Evolutionary conservation across 345 rosid genomes (phyloP), one percentile per base, ranked within the genome.

Genomic region (Brassica cretica): DNA sequence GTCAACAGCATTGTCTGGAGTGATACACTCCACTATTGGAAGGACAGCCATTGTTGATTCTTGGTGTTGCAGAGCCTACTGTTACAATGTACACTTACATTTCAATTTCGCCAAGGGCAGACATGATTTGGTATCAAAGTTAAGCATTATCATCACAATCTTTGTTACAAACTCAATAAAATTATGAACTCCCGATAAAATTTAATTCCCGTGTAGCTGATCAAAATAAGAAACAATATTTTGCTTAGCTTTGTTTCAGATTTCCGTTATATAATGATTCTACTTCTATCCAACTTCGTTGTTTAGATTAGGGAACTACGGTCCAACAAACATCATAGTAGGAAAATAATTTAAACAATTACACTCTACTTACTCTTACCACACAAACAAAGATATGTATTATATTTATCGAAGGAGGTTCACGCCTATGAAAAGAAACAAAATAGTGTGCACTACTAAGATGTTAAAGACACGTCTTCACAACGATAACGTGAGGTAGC

Each of bases 61-160:
- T 37, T 39, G 46, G 46, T 39, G 46, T 92, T 60, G 98, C 98
- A 49, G 98, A 94, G 85, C 98, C 97, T 61, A 94, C 97, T 51
- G 97, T 94, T 10, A 87, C 91, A 49, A 92, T 94, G 98, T 94
- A 94, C 96, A 94, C 96, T n/a, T 94, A 90, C 85, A 85, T 94
- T 94, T 90, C 85, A 87, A 89, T 64, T 94, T 94, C 67, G 97
- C 90, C 2, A 94, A 94, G 75, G 87, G 74, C 69, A 84, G 91
- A 80, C 75, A 86, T n/a, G 95, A 89, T 58, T 87, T 94, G 91
- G 97, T 39, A 9, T 39, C 46, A 9, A 39, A 39, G 14, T 39
- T 39, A 39, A 39, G 3, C 46, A 39, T 39, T 39, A 39, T 39
- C 46, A 39, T 39, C 46, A 39, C 46, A 39, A 39, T 39, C 46